phyloP scores from a whole-genome alignment of 208 protist genomes.

The Willaertia magna region DNA sequence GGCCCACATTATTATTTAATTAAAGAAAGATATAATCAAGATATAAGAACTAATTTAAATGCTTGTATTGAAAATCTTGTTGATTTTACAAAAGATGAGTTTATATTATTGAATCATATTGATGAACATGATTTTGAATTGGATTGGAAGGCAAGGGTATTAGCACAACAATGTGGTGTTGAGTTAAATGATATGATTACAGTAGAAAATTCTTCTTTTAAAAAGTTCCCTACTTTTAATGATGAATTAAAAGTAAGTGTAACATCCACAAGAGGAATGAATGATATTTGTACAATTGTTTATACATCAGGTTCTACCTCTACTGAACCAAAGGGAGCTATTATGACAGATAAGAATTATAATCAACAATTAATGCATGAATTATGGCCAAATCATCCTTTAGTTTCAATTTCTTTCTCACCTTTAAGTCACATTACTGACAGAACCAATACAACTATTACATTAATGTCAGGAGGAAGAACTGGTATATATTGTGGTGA shows the following conservation, averaged over 20 bases:
- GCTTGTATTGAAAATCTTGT: background rate
- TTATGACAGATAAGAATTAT: background rate
- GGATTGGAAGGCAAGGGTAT: background rate
- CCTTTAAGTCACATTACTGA: background rate
- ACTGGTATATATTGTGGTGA: constrained; percentile 1
- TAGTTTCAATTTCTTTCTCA: background rate
- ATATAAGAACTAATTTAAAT: background rate
- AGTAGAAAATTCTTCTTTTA: background rate
- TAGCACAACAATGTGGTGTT: background rate
- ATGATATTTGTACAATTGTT: background rate
- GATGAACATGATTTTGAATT: background rate
- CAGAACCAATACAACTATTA: background rate
- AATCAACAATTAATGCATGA: background rate
- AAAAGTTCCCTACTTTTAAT: background rate
- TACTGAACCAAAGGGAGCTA: background rate
- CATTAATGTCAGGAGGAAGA: background rate
- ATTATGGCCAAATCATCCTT: background rate
- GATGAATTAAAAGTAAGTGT: background rate
- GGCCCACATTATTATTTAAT: background rate
- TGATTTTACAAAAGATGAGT: background rate
- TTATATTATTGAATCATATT: background rate
- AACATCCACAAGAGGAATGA: background rate
- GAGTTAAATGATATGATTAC: background rate
- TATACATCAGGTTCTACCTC: background rate
- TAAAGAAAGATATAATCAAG: background rate